These are phyloP conservation scores for Phanerochaete carnosa DNA, from an alignment of 768 basidiomycete genomes.

Conservation along the genomic window DNA sequence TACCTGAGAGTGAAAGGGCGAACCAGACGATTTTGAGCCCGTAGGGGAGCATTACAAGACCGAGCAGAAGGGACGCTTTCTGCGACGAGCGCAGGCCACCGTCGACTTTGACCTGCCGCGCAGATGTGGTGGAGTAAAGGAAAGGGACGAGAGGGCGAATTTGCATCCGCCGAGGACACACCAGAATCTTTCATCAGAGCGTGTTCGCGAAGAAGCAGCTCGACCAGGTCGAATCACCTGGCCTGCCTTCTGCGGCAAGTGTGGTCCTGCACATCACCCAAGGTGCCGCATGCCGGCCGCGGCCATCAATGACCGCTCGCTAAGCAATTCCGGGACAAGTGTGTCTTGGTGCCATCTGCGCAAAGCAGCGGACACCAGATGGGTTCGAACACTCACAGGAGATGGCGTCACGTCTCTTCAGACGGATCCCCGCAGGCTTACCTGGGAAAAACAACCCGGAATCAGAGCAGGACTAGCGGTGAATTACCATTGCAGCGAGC, in stretches of 20 bases:
- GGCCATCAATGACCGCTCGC: constrained; percentile 9
- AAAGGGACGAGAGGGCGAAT: neutral
- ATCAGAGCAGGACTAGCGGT: neutral
- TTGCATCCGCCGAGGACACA: neutral
- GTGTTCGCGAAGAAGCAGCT: neutral
- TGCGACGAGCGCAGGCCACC: neutral
- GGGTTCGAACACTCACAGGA: neutral
- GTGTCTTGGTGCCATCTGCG: neutral
- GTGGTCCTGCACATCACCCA: neutral
- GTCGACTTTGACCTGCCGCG: neutral
- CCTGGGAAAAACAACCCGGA: neutral
- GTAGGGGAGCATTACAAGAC: constrained; percentile 47
- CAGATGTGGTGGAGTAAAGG: constrained; percentile 8
- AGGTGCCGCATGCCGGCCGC: constrained; percentile 8
- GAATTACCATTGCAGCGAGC: neutral
- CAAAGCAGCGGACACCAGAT: neutral
- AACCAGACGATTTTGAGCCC: constrained; percentile 59
- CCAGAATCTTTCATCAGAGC: neutral
- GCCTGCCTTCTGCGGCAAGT: neutral
- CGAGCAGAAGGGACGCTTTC: neutral
- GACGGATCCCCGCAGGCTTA: neutral
- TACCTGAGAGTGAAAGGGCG: constrained; percentile 52
- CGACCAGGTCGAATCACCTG: neutral
- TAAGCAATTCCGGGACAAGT: neutral
- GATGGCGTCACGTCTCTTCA: neutral